Evolutionary conservation across 1,139 yeast species (phyloP).

Genomic region (Diutina catenulata): DNA sequence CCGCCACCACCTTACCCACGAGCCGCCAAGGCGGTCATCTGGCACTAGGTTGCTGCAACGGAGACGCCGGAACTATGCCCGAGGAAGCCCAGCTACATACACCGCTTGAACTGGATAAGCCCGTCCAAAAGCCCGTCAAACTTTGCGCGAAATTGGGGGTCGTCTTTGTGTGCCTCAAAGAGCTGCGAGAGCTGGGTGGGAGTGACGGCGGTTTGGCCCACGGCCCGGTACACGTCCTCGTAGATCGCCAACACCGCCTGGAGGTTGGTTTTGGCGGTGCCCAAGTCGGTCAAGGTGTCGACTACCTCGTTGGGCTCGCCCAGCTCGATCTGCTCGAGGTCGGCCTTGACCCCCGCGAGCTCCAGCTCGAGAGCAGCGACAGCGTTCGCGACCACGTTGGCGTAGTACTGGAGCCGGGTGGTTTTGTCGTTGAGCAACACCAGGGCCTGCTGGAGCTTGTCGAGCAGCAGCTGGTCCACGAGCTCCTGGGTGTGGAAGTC

Average conservation of each 20-base stretch:
- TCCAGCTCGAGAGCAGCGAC: constrained; percentile 2
- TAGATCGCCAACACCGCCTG: constrained; percentile 1
- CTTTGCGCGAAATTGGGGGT: neutral
- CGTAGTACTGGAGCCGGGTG: constrained; percentile 3
- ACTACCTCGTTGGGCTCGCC: neutral
- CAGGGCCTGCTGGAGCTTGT: neutral
- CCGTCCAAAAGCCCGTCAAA: neutral
- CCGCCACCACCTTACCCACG: too few species aligned
- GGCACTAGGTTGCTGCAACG: too few species aligned
- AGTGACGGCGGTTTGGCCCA: neutral
- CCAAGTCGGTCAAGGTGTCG: neutral
- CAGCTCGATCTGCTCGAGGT: neutral
- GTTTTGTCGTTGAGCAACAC: constrained; percentile 1
- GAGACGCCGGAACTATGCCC: too few species aligned
- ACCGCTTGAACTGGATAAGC: neutral
- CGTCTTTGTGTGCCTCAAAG: neutral
- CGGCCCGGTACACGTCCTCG: neutral
- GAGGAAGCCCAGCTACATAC: too few species aligned
- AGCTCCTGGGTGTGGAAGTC: constrained; percentile 2
- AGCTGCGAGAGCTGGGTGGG: neutral
- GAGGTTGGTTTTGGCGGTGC: neutral
- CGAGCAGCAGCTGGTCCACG: neutral
- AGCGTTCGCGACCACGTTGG: constrained; percentile 4
- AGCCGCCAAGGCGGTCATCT: too few species aligned
- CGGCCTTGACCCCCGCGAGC: neutral